Evolutionary conservation across 768 basidiomycete species (phyloP).

Genomic region (Boletus rufocinnamomeus): DNA sequence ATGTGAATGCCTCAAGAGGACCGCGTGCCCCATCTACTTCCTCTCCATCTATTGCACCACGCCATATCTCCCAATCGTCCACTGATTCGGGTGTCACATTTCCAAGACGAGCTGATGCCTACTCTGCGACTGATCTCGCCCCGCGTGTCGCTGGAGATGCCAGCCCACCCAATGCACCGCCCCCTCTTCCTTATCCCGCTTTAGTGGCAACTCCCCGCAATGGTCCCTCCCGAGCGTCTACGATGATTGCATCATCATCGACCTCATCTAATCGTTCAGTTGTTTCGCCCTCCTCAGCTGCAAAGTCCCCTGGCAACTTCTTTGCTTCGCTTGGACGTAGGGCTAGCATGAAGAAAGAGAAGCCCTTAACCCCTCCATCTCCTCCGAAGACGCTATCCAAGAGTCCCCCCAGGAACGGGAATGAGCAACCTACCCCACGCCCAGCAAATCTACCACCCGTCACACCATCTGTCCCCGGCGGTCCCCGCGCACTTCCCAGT

Average conservation of each 20-base stretch:
- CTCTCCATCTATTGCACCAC: conserved; percentile 53
- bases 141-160: conserved; percentile 47
- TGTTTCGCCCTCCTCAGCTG: conserved; percentile 41
- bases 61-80: conserved; percentile 72
- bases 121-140: conserved; percentile 73
- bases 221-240: conserved; percentile 33
- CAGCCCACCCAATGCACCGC: conserved; percentile 54
- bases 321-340: conserved; percentile 76
- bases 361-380: conserved; percentile 33
- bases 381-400: conserved; percentile 40
- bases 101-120: conserved; percentile 77
- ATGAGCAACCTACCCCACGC: conserved; percentile 33
- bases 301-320: conserved; percentile 58
- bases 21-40: conserved; percentile 39
- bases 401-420: conserved; percentile 33
- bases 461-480: conserved; percentile 65
- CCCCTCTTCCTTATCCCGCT: conserved; percentile 74
- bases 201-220: conserved; percentile 45
- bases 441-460: conserved; percentile 31
- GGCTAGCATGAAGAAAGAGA: conserved; percentile 52
- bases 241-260: conserved; percentile 41
- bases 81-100: conserved; percentile 78
- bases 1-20: conserved; percentile 23
- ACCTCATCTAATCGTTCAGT: conserved; percentile 51
- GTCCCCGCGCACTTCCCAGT: conserved; percentile 68